phyloP scores from a whole-genome alignment of 345 rosid genomes.

The Eucalyptus regnans region DNA sequence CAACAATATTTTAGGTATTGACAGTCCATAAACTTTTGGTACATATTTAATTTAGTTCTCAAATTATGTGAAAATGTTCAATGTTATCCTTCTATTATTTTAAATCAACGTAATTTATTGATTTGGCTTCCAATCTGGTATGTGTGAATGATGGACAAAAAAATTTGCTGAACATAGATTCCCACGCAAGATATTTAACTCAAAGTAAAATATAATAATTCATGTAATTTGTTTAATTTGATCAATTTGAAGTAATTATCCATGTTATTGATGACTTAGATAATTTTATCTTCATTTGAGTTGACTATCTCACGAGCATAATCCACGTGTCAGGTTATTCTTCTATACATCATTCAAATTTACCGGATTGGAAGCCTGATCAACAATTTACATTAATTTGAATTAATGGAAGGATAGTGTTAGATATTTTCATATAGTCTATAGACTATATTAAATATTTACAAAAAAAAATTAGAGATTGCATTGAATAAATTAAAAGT shows the following conservation, averaged over 20 bases:
- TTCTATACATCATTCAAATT: background rate
- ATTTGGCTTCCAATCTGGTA: background rate
- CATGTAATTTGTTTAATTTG: background rate
- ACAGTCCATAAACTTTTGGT: background rate
- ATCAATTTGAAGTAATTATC: background rate
- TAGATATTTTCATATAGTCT: background rate
- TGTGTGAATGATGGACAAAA: background rate
- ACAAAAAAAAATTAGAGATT: no score
- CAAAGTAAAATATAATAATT: no score
- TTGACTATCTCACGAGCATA: background rate
- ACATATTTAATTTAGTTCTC: no score
- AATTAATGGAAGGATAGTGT: background rate
- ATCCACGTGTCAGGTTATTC: background rate
- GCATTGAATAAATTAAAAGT: background rate
- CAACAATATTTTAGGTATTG: background rate
- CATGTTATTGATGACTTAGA: background rate
- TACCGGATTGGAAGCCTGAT: no score
- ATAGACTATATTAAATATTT: background rate
- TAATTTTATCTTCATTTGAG: background rate
- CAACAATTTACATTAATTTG: background rate
- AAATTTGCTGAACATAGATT: background rate
- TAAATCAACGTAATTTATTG: no score
- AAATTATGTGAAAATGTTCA: no score
- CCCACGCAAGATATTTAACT: background rate
- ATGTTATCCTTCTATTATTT: no score